Percentiles rank a stretch among this genome's conserved stretches.
phyloP scores from a whole-genome alignment of 192 early-diverging fungal genomes.

The Diversispora epigaea region DNA sequence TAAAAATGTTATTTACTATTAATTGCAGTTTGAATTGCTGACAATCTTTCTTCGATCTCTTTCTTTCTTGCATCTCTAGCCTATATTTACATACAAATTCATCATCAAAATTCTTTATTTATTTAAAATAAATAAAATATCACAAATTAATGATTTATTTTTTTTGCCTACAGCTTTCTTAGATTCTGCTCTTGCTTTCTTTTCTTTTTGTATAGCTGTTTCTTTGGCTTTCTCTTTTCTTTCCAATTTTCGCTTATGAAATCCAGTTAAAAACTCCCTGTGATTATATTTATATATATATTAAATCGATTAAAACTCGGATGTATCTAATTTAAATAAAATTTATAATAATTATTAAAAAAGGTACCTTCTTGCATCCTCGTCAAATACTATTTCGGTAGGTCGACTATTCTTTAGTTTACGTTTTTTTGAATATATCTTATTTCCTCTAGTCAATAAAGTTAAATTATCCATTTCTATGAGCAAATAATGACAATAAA shows the following conservation, averaged over 20 bases:
- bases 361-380: slow-evolving; percentile 6
- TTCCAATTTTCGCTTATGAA: slow-evolving; percentile 76
- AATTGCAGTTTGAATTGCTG: slow-evolving; percentile 9
- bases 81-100: neutral
- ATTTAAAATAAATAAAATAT: neutral
- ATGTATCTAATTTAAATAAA: neutral
- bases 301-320: neutral
- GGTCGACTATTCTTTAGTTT: neutral
- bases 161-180: slow-evolving; percentile 50
- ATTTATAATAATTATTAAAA: neutral
- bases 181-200: slow-evolving; percentile 57
- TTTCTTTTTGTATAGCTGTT: slow-evolving; percentile 45
- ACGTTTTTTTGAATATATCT: slow-evolving; percentile 12
- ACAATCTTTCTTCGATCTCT: neutral
- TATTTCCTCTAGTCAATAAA: neutral
- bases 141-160: neutral
- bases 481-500: no score
- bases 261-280: slow-evolving; percentile 72
- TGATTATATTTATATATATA: neutral
- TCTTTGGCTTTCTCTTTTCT: slow-evolving; percentile 60
- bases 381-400: slow-evolving; percentile 20
- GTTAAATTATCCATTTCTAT: slow-evolving; percentile 23
- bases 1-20: neutral
- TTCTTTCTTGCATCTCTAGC: neutral
- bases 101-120: neutral